phyloP scores from a whole-genome alignment of 805 yeast species.

The Kodamaea leandrae region DNA sequence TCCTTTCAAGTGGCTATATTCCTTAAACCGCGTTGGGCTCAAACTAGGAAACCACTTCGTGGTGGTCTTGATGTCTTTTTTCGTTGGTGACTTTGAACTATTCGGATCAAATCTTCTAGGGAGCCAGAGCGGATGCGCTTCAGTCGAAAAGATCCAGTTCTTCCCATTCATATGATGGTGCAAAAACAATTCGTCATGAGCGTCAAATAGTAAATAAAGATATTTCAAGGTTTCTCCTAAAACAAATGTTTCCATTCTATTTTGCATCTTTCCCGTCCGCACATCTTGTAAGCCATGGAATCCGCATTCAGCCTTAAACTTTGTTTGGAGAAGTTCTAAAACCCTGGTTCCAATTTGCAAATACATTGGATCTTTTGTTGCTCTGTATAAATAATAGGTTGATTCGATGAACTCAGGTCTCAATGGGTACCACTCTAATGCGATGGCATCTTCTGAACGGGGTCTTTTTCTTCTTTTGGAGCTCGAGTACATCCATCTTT shows the following conservation, averaged over 20 bases:
- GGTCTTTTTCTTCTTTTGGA: conserved; percentile 6
- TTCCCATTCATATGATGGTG: conserved; percentile 37
- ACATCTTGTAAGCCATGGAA: conserved; percentile 75
- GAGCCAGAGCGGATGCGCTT: conserved; percentile 88
- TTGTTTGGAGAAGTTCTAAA: conserved; percentile 50
- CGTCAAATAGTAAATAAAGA: conserved; percentile 75
- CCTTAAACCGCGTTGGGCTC: background rate
- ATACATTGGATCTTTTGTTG: conserved; percentile 84
- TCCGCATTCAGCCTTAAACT: conserved; percentile 68
- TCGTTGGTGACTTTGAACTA: background rate
- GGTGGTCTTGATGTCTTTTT: background rate
- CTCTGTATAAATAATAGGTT: conserved; percentile 76
- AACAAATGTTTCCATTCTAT: conserved; percentile 91
- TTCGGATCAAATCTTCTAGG: conserved; percentile 24
- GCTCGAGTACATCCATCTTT: conserved; percentile 61
- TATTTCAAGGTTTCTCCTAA: conserved; percentile 85
- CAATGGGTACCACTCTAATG: conserved; percentile 86
- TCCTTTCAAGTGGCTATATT: background rate
- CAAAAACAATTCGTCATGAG: conserved; percentile 45
- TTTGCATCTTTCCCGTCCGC: conserved; percentile 57
- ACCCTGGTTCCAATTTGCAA: conserved; percentile 70
- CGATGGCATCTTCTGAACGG: conserved; percentile 35
- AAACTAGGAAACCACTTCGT: background rate
- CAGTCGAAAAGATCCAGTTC: conserved; percentile 72
- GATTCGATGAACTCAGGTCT: conserved; percentile 92